Base-by-base conservation (phyloP, 768 basidiomycete genomes). In the Termitomyces heimii region DNA sequence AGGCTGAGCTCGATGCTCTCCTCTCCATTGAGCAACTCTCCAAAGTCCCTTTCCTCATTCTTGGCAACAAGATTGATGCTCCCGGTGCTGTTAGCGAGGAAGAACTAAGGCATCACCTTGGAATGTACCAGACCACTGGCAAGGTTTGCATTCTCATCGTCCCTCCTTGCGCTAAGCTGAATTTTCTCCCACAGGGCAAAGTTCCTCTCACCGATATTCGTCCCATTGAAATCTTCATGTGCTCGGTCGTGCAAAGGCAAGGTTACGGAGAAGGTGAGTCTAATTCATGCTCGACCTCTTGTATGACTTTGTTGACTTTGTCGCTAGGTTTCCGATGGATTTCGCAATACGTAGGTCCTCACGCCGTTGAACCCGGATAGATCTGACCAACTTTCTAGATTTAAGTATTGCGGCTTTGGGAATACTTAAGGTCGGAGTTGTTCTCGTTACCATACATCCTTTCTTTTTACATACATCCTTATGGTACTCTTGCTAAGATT, bases 1-100 rank as follows among this genome's bases (percentile, higher is more conserved):
- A 98, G 73, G 94, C 93, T 13, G 97, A 99, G 74, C 85, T 99
- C 47, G 96, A 98, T 69, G 89, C 94, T 6, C 85, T 99, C 61
- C 84, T 99, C 58, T 88, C 89, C 31, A 98, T 98, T 62, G 97
- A 98, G 73, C 89, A 95, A 67, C 86, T 98, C 60, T 77, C 86
- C 60, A 96, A 93, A 73, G 96, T 99, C 34, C 97, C 97, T 45
- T 98, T 99, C 89, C 84, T 99, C 55, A 84, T 99, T 58, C 87
- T 98, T 48, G 97, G 97, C 44, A 99, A 99, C 83, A 98, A 99
- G 84, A 99, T 99, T 67, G 97, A 98, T 68, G 95, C 95, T n/a
- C 85, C 89, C 5, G 94, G 94, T 39, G 97, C 97, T 39, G 95
- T 99, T 61, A 92, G 89, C 60, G 97, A 99, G 74, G 96, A 99